Percentiles rank a stretch among this genome's conserved stretches.
phyloP scores from a whole-genome alignment of 2,329 filamentous ascomycete species.

The Penicillium sp. region DNA sequence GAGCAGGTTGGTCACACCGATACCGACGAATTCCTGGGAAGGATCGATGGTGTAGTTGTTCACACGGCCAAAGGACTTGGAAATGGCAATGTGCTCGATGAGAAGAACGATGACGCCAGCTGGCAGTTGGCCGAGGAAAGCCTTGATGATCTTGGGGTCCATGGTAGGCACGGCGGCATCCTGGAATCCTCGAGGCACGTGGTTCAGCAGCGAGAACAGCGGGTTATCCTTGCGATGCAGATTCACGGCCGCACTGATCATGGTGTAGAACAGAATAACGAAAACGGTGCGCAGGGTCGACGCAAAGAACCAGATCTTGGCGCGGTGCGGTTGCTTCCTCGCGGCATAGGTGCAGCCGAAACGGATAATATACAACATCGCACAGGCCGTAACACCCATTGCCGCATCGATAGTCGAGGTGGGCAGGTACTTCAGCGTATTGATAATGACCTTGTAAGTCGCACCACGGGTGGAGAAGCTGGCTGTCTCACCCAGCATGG shows the following conservation, averaged over 20 bases:
- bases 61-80: constrained; percentile 91
- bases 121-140: constrained; percentile 72
- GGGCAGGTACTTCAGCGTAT: constrained; percentile 71
- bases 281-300: constrained; percentile 87
- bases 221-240: constrained; percentile 62
- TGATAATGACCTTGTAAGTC: constrained; percentile 80
- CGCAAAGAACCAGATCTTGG: constrained; percentile 83
- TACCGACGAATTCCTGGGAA: constrained; percentile 92
- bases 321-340: constrained; percentile 65
- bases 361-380: constrained; percentile 74
- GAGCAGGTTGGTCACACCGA: constrained; percentile 84
- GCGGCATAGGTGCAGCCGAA: constrained; percentile 63
- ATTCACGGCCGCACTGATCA: constrained; percentile 86
- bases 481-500: constrained; percentile 71
- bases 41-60: constrained; percentile 97
- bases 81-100: constrained; percentile 95
- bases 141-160: constrained; percentile 62
- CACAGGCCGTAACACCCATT: constrained; percentile 79
- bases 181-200: constrained; percentile 87
- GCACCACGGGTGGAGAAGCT: constrained; percentile 69
- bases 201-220: constrained; percentile 67
- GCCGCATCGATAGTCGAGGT: constrained; percentile 73
- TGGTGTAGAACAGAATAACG: constrained; percentile 85
- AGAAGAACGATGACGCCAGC: constrained; percentile 89
- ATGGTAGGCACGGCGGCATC: constrained; percentile 72